Base-by-base conservation (phyloP, 495 filamentous ascomycete species). In the Bombardia bombarda region DNA sequence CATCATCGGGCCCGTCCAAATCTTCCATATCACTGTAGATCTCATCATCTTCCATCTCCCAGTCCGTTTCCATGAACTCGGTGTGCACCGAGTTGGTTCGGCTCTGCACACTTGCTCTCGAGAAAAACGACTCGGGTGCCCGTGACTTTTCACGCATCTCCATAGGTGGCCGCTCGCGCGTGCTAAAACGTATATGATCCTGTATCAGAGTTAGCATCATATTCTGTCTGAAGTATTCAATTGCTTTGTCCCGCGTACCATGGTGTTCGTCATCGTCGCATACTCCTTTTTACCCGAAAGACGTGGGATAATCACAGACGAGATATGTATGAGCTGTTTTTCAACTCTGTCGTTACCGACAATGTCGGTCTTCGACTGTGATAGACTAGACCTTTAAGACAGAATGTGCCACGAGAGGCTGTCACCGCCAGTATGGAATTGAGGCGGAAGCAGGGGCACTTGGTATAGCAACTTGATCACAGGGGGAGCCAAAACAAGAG, bases 31-130 rank as follows among this genome's bases (percentile, higher is more conserved):
- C 74, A 43, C 72, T 76, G 40, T 64, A 47, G 23, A 60, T 54
- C 30, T 69, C 65, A 28, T 78, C 78, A 19, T 79, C 73, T 43
- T 82, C 56, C 17, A 58, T 57, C 40, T 62, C 82, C 32, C 76
- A 81, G 38, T 92, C 86, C 25, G 83, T 84, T 54, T 89, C 84
- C 54, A 78, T 77, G 46, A 85, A 78, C 41, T 87, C 81, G 14
- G 81, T 89, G 20, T 78, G 72, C 18, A 78, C 67, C 25, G 86
- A 89, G 28, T 68, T 52, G 36, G 80, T 78, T 42, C 78, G 60
- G 36, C 67, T 64, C 32, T 36, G 12, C 10, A 12, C 8, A 21
- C 17, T 22, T 20, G 13, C 23, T 33, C 55, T 43, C 17, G 56
- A 32, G 55, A 75, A 75, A 47, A 74, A 72, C 28, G 64, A 53